Base-by-base conservation (phyloP, 2,329 filamentous ascomycete genomes). In the Ophiostoma sp. region DNA sequence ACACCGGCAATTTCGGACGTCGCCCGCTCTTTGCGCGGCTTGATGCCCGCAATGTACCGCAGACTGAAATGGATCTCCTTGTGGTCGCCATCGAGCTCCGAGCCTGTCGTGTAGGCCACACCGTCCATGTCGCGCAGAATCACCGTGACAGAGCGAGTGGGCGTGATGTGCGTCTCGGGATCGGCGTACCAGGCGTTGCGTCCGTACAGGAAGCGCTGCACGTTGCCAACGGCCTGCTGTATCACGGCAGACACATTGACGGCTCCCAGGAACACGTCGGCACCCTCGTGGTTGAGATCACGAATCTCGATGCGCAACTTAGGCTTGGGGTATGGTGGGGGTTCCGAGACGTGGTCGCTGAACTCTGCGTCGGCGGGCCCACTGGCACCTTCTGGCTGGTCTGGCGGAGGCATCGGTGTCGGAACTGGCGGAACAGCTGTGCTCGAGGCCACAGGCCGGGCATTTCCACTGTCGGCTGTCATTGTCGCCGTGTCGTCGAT, bases 21-120 rank as follows among this genome's bases (percentile, higher is more conserved):
- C 15, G 83, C 82, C 68, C 86, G 85, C 12, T 82, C 77, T 0
- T 80, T 68, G 50, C 72, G 73, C 0, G 86, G 78, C 45, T 78
- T 72, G 75, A 89, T 84, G 63, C 79, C 77, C 59, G 83, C 79
- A 77, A 97, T 90, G 84, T 98, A 97, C 64, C 87, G 83, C 0
- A 95, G 88, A 19, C 90, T 94, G 81, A 98, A 87, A 82, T 98
- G 94, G 75, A 98, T 96, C 81, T 97, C 94, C 80, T 98, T 98
- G 85, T 97, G 94, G 79, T 96, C 92, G 75, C 86, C 77, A 82
- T 97, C 95, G 12, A 97, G 87, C 52, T 94, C 91, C 11, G 85
- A 88, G 75, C 93, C 93, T 25, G 89, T 94, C 1, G 95, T 98
- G 84, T 98, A 97, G 25, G 95, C 95, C 4, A 98, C 93, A 69